A percentile compares a stretch with the other conserved stretches of the same genome.
Evolutionary conservation across 2,329 filamentous ascomycete species (phyloP).

Genomic region (Ophiostoma populinum): DNA sequence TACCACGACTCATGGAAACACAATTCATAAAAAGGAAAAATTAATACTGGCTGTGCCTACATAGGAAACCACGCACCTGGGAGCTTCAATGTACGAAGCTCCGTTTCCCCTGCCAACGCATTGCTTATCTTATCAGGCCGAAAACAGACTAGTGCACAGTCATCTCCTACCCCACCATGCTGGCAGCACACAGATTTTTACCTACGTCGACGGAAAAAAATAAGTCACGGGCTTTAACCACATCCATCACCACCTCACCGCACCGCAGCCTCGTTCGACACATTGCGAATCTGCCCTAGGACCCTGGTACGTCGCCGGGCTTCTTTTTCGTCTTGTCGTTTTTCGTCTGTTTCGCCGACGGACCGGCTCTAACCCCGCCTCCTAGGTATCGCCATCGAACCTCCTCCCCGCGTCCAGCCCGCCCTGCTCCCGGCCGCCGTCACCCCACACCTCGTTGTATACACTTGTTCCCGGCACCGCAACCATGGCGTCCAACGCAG

Average conservation of each 20-base stretch:
- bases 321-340: not conserved
- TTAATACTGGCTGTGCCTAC: no score
- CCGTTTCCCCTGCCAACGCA: not conserved
- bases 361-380: no score
- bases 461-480: no score
- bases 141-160: constrained; percentile 9
- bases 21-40: no score
- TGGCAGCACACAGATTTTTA: constrained; percentile 13
- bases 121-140: constrained; percentile 10
- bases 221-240: constrained; percentile 6
- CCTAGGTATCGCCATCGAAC: no score
- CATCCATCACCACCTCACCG: constrained; percentile 5
- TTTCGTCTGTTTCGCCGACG: no score
- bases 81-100: not conserved
- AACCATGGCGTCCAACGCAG: constrained; percentile 38
- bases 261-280: constrained; percentile 6
- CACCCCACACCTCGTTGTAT: no score
- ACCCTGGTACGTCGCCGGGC: constrained; percentile 2
- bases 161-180: constrained; percentile 10
- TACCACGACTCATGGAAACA: no score
- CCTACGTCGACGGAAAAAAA: constrained; percentile 7
- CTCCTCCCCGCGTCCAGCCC: no score
- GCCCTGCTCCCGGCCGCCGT: no score
- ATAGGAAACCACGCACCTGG: no score
- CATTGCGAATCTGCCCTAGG: not conserved